A percentile compares a stretch with the other conserved stretches of the same genome.
These are phyloP conservation scores for Clarireedia homoeocarpa DNA, from an alignment of 2,329 filamentous ascomycete genomes.

Conservation along the genomic window DNA sequence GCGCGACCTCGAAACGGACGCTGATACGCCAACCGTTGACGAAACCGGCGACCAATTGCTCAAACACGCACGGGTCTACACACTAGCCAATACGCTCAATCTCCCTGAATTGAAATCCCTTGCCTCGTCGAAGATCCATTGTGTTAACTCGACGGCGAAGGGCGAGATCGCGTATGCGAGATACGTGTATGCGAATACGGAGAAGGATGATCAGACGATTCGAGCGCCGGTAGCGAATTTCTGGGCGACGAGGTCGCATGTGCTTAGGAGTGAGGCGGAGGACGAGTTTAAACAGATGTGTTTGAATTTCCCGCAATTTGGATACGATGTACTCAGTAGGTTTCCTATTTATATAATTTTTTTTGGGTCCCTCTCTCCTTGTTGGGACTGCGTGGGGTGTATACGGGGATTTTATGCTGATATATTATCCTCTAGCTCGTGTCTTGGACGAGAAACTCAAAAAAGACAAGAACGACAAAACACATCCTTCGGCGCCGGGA, in stretches of 20 bases:
- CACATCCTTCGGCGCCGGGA: slow-evolving; percentile 36
- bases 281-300: slow-evolving; percentile 78
- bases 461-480: slow-evolving; percentile 51
- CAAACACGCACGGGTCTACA: slow-evolving; percentile 85
- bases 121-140: slow-evolving; percentile 84
- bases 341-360: slow-evolving; percentile 11
- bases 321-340: slow-evolving; percentile 82
- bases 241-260: slow-evolving; percentile 76
- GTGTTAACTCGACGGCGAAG: slow-evolving; percentile 77
- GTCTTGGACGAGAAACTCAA: slow-evolving; percentile 61
- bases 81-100: slow-evolving; percentile 72
- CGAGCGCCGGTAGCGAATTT: slow-evolving; percentile 81
- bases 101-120: slow-evolving; percentile 63
- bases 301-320: slow-evolving; percentile 84
- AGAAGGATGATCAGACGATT: slow-evolving; percentile 60
- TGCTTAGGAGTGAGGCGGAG: slow-evolving; percentile 78
- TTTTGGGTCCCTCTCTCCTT: background rate
- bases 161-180: slow-evolving; percentile 89
- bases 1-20: slow-evolving; percentile 62
- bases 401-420: slow-evolving; percentile 11
- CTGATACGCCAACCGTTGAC: slow-evolving; percentile 58
- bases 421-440: slow-evolving; percentile 38
- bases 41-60: slow-evolving; percentile 76
- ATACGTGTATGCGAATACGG: slow-evolving; percentile 78
- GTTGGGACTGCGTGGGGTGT: background rate